Conservation (phyloP, 352 stramenopile species). For the Phytophthora sojae region DNA sequence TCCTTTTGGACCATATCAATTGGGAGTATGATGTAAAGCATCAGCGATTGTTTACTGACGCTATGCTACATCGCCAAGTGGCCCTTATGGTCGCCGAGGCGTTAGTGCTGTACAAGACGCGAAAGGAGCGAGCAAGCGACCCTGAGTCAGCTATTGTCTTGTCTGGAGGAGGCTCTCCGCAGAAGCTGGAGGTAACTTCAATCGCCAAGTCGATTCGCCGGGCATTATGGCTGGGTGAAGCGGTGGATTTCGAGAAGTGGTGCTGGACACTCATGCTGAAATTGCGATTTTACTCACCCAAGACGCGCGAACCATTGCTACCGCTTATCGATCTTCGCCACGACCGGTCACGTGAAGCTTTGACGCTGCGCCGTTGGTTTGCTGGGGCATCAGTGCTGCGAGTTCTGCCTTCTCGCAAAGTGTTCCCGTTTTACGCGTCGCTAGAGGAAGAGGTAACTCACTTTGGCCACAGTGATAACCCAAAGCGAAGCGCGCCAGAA, state of each 20-base stretch:
- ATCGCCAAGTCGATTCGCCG: conserved; percentile 83
- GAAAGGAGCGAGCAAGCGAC: conserved; percentile 49
- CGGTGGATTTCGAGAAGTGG: conserved; percentile 85
- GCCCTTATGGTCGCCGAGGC: conserved; percentile 82
- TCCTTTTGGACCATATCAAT: conserved; percentile 86
- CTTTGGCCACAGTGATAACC: conserved; percentile 15
- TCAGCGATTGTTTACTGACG: conserved; percentile 66
- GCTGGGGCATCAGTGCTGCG: conserved; percentile 41
- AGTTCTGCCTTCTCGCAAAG: conserved; percentile 40
- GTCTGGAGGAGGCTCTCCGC: conserved; percentile 53
- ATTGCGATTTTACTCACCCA: conserved; percentile 82
- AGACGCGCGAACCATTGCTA: conserved; percentile 70
- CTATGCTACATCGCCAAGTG: conserved; percentile 81
- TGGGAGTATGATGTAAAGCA: conserved; percentile 84
- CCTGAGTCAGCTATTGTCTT: conserved; percentile 48
- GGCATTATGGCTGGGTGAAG: conserved; percentile 67
- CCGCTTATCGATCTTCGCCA: conserved; percentile 75
- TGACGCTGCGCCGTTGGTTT: conserved; percentile 85
- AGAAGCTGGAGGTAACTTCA: conserved; percentile 60
- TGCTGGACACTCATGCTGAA: conserved; percentile 89
- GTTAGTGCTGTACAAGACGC: conserved; percentile 71
- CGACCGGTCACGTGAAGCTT: conserved; percentile 75
- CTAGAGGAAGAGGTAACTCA: conserved; percentile 47
- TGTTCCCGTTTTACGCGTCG: conserved; percentile 68
- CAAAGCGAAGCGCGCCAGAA: conserved; percentile 5